These are phyloP conservation scores for Boletus tylopilopsis DNA, from an alignment of 768 basidiomycete species.

Conservation along the genomic window DNA sequence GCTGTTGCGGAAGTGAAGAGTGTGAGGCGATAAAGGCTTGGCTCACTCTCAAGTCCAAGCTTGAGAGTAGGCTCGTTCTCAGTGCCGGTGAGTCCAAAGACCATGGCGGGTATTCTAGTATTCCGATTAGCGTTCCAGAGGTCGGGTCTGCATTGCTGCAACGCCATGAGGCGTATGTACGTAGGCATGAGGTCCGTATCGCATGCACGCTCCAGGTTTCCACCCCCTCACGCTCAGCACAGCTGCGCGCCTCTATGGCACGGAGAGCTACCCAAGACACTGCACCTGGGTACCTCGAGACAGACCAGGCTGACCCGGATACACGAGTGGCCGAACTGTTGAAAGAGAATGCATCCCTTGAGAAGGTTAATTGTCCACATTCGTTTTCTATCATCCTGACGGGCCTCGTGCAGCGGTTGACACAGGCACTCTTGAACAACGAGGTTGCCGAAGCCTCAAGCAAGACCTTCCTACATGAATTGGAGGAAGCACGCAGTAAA, in stretches of 20 bases:
- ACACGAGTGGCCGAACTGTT: constrained; percentile 34
- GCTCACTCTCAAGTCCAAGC: constrained; percentile 57
- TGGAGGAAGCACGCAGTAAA: constrained; percentile 66
- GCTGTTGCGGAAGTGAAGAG: constrained; percentile 64
- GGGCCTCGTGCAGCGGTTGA: constrained; percentile 52
- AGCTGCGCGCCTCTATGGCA: constrained; percentile 15
- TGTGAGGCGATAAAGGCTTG: constrained; percentile 66
- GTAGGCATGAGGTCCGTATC: constrained; percentile 57
- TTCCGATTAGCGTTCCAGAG: constrained; percentile 44
- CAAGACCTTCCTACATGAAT: constrained; percentile 66
- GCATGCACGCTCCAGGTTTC: constrained; percentile 6
- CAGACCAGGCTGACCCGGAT: constrained; percentile 27
- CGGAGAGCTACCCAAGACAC: constrained; percentile 13
- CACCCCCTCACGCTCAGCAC: constrained; percentile 11
- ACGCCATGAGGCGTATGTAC: constrained; percentile 82
- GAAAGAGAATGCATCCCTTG: constrained; percentile 58
- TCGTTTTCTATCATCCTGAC: constrained; percentile 4
- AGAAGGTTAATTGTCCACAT: constrained; percentile 33
- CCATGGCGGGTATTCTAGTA: neutral
- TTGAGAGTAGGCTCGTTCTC: constrained; percentile 75
- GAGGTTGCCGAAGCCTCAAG: constrained; percentile 80
- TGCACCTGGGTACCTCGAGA: constrained; percentile 4
- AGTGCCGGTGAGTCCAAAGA: constrained; percentile 69
- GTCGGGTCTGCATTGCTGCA: constrained; percentile 87
- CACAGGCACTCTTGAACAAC: constrained; percentile 74